A percentile compares a stretch with the other conserved stretches of the same genome.
Evolutionary conservation across 2,329 filamentous ascomycete genomes (phyloP).

Genomic region (Cordyceps javanica): DNA sequence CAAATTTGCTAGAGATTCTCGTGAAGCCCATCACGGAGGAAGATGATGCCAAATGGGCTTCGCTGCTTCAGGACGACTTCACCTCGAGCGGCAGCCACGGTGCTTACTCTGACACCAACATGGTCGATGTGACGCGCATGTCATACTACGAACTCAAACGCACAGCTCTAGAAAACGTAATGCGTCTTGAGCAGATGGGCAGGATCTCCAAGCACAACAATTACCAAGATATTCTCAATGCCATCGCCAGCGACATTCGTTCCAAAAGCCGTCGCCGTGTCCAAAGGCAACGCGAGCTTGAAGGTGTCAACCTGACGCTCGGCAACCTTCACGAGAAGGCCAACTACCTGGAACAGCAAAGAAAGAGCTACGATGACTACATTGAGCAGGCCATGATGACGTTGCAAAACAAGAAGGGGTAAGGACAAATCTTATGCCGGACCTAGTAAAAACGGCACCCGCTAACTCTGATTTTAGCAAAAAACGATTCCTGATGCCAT

Average conservation of each 20-base stretch:
- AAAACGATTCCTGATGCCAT: slow-evolving; percentile 89
- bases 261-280: slow-evolving; percentile 92
- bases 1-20: slow-evolving; percentile 90
- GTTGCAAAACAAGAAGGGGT: slow-evolving; percentile 92
- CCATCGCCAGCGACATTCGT: slow-evolving; percentile 92
- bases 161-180: slow-evolving; percentile 87
- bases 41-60: slow-evolving; percentile 84
- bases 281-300: slow-evolving; percentile 84
- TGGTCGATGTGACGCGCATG: slow-evolving; percentile 85
- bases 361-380: slow-evolving; percentile 98
- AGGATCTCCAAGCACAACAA: slow-evolving; percentile 85
- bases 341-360: slow-evolving; percentile 85
- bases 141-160: slow-evolving; percentile 89
- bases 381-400: slow-evolving; percentile 98
- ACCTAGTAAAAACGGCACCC: neutral
- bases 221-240: slow-evolving; percentile 97
- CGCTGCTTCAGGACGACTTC: slow-evolving; percentile 77
- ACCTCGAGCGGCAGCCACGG: slow-evolving; percentile 60
- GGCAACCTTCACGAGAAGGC: slow-evolving; percentile 78
- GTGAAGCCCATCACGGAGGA: slow-evolving; percentile 81
- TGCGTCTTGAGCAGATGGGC: slow-evolving; percentile 78
- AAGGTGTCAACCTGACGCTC: slow-evolving; percentile 72
- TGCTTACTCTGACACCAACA: slow-evolving; percentile 83
- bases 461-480: slow-evolving; percentile 48
- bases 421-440: slow-evolving; percentile 26